Evolutionary conservation across 768 basidiomycete genomes (phyloP).

Genomic region (Suillus subaureus): DNA sequence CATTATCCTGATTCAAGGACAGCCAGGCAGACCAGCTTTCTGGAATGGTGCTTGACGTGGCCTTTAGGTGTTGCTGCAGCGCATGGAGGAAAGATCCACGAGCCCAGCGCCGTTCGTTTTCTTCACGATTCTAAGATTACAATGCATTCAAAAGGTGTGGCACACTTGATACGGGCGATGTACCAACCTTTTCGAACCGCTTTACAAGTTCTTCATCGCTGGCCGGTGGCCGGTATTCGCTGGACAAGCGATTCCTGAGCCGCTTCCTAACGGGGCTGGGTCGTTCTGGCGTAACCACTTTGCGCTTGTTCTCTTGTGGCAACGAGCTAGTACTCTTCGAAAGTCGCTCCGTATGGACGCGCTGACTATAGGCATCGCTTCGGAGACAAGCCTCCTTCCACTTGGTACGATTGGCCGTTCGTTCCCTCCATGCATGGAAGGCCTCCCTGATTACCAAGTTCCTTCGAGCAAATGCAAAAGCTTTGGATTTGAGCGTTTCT

Average conservation of each 20-base stretch:
- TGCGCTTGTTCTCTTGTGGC: conserved; percentile 27
- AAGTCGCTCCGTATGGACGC: conserved; percentile 40
- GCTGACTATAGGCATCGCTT: conserved; percentile 63
- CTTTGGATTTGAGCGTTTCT: conserved; percentile 40
- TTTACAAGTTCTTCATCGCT: conserved; percentile 67
- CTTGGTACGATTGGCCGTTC: conserved; percentile 45
- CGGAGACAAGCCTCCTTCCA: conserved; percentile 65
- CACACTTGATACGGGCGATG: neutral
- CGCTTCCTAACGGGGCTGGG: conserved; percentile 29
- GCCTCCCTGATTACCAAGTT: conserved; percentile 42
- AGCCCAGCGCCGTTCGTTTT: conserved; percentile 74
- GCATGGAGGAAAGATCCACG: conserved; percentile 63
- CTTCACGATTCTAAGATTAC: conserved; percentile 62
- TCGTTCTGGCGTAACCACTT: conserved; percentile 23
- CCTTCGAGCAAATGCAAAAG: conserved; percentile 44
- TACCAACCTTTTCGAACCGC: conserved; percentile 67
- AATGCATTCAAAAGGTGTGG: conserved; percentile 15
- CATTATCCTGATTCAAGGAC: conserved; percentile 72
- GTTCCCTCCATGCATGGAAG: conserved; percentile 51
- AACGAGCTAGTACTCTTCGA: conserved; percentile 25
- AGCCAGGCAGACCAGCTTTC: conserved; percentile 68
- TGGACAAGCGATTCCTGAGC: conserved; percentile 36
- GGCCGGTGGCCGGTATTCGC: conserved; percentile 52
- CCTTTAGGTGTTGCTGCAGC: conserved; percentile 38
- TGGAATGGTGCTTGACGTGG: conserved; percentile 34